Evolutionary conservation across 176 grass and related monocot genomes (phyloP).

Genomic region (Triticum urartu): DNA sequence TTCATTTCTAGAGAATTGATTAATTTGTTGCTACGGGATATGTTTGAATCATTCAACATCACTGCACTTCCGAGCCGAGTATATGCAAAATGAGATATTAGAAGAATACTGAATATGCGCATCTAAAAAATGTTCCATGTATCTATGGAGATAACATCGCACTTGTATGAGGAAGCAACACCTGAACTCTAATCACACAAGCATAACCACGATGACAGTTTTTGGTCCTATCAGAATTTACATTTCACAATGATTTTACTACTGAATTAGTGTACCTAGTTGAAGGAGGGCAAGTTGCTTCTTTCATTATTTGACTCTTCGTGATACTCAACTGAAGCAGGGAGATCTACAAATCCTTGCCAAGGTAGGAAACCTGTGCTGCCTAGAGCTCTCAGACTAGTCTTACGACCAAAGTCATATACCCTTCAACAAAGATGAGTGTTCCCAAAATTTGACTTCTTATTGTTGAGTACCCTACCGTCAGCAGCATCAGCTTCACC

Average conservation of each 20-base stretch:
- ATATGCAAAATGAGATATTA: neutral
- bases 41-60: too few species aligned
- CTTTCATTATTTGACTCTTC: neutral
- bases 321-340: neutral
- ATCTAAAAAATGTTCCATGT: neutral
- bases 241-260: too few species aligned
- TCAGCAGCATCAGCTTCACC: neutral
- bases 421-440: neutral
- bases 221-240: too few species aligned
- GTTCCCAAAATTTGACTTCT: neutral
- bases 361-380: neutral
- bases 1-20: neutral
- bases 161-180: too few species aligned
- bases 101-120: neutral
- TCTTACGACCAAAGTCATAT: neutral
- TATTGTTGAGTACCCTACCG: neutral
- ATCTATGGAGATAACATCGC: too few species aligned
- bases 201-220: too few species aligned
- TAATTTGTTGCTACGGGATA: neutral
- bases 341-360: neutral
- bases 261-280: too few species aligned
- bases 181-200: too few species aligned
- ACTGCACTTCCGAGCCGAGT: neutral
- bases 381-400: neutral
- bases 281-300: too few species aligned